Base-by-base conservation (phyloP, 164 flowering plant genomes). In the Berberis thunbergii region DNA sequence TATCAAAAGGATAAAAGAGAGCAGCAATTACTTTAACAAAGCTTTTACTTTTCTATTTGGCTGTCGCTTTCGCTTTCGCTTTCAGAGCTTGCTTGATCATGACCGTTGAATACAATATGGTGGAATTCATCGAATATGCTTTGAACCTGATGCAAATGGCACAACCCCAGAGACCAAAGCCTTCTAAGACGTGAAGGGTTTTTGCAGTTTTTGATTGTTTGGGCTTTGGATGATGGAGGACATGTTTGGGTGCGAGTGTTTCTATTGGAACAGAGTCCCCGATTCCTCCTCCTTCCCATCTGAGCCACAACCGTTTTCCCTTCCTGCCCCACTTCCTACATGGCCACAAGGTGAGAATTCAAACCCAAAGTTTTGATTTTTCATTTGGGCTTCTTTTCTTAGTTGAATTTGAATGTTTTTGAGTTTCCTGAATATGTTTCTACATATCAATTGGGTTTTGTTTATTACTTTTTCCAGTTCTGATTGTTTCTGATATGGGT, bases 271-370 rank as follows among this genome's bases (percentile, higher is more conserved):
- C 45, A 67, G 71, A 60, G 70, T 44, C 44, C 57, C 69, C 49
- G 82, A 81, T 7, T 6, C 9, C 41, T 57, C 41, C 41, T 69
- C 61, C 45, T 44, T 57, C 45, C 41, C 43, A 13, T 65, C 70
- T 7, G 81, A 86, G 67, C 72, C 78, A 9, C 62, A 77, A 60
- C 80, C 81, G 40, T 90, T 78, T 71, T 78, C 83, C 64, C 71
- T 90, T 68, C 97, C 97, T 55, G 66, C 83, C 4, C 84, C 90
- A 0, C 64, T 85, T 65, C 97, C 95, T 0, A 43, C 70, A 7
- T 90, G 97, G 97, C 95, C 97, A 55, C 70, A 73, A 84, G 97
- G 97, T 90, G 64, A 41, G 66, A 40, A 10, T 58, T 64, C 49
- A 3, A 40, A 43, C 6, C n/a, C 6, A 60, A 52, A 65, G 43